Percentiles rank a stretch among this genome's conserved stretches.
Evolutionary conservation across 495 filamentous ascomycete genomes (phyloP).

Genomic region (Podospora sp.): DNA sequence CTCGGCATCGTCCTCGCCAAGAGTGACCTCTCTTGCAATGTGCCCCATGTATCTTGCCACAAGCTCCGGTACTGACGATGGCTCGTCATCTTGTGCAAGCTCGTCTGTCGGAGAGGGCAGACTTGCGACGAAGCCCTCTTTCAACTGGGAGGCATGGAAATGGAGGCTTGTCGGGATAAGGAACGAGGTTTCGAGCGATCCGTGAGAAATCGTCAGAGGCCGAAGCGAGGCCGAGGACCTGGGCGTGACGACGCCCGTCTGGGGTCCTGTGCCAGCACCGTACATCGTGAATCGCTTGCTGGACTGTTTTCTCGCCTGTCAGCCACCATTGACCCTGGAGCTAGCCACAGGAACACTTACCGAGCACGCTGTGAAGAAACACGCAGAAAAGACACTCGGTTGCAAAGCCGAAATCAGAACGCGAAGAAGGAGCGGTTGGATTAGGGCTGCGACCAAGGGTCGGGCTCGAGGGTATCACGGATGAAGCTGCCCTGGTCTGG

Average conservation of each 20-base stretch:
- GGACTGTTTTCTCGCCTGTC: constrained; percentile 4
- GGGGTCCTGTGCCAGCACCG: constrained; percentile 76
- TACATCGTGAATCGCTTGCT: constrained; percentile 66
- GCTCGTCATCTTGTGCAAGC: constrained; percentile 95
- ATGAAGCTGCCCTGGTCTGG: background rate
- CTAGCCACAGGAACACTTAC: background rate
- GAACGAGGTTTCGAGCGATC: constrained; percentile 92
- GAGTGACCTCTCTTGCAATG: constrained; percentile 80
- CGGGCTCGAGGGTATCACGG: background rate
- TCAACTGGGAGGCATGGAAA: constrained; percentile 91
- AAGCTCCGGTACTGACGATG: constrained; percentile 86
- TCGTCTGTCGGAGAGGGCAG: constrained; percentile 92
- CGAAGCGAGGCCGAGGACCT: constrained; percentile 85
- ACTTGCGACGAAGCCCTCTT: constrained; percentile 79
- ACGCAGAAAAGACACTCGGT: background rate
- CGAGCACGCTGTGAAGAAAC: background rate
- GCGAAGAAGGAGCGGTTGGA: background rate
- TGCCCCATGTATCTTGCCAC: constrained; percentile 91
- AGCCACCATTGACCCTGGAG: background rate
- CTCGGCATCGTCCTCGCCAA: constrained; percentile 85
- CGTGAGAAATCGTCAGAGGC: constrained; percentile 85
- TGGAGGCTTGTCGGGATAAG: constrained; percentile 91
- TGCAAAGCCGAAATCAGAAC: constrained; percentile 2
- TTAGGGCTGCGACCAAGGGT: background rate
- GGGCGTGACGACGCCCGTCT: constrained; percentile 94